Base-by-base conservation (phyloP, 805 yeast species). In the Pichia occidentalis region DNA sequence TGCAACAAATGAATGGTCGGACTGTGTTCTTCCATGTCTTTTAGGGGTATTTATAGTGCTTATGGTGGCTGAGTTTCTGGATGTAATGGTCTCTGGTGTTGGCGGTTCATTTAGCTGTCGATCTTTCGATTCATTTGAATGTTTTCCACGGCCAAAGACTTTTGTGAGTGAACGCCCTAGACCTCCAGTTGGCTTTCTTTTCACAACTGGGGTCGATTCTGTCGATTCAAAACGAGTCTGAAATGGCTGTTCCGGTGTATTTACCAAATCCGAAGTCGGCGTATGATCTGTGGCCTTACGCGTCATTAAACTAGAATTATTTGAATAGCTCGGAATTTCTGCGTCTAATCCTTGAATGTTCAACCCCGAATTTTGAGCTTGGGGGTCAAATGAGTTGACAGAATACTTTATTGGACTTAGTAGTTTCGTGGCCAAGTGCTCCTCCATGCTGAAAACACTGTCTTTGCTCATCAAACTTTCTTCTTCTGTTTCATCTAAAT, bases 1-100 rank as follows among this genome's bases (percentile, higher is more conserved):
- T 9, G 64, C 61, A 11, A 58, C 56, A 14, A 43, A 40, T 4
- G 60, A 51, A 25, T 57, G 61, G 25, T 57, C 62, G 3, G 63
- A 59, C 6, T 39, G 35, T 1, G 54, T 43, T 33, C 59, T 46
- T 5, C 21, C 34, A 40, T 54, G 60, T 12, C 20, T 19, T 27
- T 35, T 34, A 1, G 46, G 39, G n/a, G 47, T 31, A 10, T n/a
- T 23, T 9, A 11, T 24, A 10, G 32, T n/a, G 16, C 31, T 24
- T 7, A 28, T 10, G 2, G 7, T 22, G 7, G 31, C 24, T 4
- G 34, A 32, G 12, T 32, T 18, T 13, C 18, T 33, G 2, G 32
- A 24, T 11, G 37, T 30, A 3, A 39, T 27, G 5, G 43, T 40
- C 9, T 40, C 43, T 1, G 43, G 43, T 2, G 43, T 40, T 11